Conservation (phyloP, 2,329 filamentous ascomycete genomes). For the Colletotrichum zoysiae region DNA sequence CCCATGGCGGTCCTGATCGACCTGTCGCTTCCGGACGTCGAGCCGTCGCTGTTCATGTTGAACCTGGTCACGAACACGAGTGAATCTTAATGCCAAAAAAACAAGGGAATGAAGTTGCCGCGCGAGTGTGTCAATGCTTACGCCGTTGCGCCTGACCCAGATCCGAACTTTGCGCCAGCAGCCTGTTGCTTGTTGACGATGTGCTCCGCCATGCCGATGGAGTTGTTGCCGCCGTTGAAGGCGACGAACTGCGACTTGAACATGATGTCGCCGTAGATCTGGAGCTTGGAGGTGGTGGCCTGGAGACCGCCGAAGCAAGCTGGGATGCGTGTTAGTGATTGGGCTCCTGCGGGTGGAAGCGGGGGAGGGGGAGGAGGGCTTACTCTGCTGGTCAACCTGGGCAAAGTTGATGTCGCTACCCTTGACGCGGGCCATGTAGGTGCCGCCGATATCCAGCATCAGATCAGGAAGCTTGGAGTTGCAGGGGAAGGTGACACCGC, state of each 20-base stretch:
- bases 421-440: constrained; percentile 68
- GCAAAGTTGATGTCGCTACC: constrained; percentile 68
- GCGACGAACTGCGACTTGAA: constrained; percentile 72
- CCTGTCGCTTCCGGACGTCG: constrained; percentile 26
- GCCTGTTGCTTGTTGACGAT: constrained; percentile 32
- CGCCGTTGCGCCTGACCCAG: constrained; percentile 35
- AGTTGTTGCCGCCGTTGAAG: constrained; percentile 68
- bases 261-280: constrained; percentile 74
- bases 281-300: constrained; percentile 65
- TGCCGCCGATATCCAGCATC: constrained; percentile 67
- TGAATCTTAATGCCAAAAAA: constrained; percentile 35
- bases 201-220: constrained; percentile 61
- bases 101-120: constrained; percentile 11
- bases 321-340: constrained; percentile 43
- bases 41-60: constrained; percentile 26
- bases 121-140: constrained; percentile 36
- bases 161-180: constrained; percentile 16
- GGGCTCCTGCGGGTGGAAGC: background rate
- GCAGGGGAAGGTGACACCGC: constrained; percentile 63
- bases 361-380: constrained; percentile 46
- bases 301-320: constrained; percentile 78
- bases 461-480: constrained; percentile 60
- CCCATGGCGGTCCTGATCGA: constrained; percentile 16
- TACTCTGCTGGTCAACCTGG: constrained; percentile 62
- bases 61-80: constrained; percentile 35